phyloP scores from a whole-genome alignment of 2,329 filamentous ascomycete genomes.

The Neurospora crassa region DNA sequence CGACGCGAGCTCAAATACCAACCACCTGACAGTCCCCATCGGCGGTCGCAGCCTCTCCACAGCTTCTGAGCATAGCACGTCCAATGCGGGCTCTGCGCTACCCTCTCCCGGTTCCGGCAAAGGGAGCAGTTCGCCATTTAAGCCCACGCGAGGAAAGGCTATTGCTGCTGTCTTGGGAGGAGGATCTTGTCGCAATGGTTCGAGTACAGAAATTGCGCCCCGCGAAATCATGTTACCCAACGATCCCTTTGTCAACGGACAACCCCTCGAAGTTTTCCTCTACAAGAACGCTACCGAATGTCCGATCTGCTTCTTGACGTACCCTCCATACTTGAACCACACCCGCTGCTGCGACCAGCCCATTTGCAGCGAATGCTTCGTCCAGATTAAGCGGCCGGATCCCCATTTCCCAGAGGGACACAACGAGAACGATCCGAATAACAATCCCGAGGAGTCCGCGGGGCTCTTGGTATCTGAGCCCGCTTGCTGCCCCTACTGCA shows the following conservation, averaged over 20 bases:
- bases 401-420: constrained; percentile 79
- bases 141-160: constrained; percentile 72
- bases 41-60: constrained; percentile 66
- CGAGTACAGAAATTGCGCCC: constrained; percentile 61
- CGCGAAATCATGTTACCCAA: constrained; percentile 71
- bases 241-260: constrained; percentile 88
- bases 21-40: constrained; percentile 72
- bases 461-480: constrained; percentile 80
- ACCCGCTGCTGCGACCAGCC: constrained; percentile 92
- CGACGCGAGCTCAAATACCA: constrained; percentile 50
- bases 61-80: constrained; percentile 60
- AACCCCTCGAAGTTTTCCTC: constrained; percentile 81
- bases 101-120: constrained; percentile 41
- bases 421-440: constrained; percentile 30
- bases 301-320: constrained; percentile 93
- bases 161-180: constrained; percentile 70
- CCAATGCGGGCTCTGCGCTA: constrained; percentile 52
- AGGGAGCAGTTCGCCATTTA: constrained; percentile 51
- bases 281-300: constrained; percentile 90
- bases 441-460: constrained; percentile 40
- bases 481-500: constrained; percentile 88
- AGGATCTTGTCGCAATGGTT: constrained; percentile 61
- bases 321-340: constrained; percentile 87
- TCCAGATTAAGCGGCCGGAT: constrained; percentile 93
- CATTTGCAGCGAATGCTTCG: constrained; percentile 97